Evolutionary conservation across 2,329 filamentous ascomycete species (phyloP), one percentile per base, ranked within the genome.

Genomic region (Pseudogymnoascus sp.): DNA sequence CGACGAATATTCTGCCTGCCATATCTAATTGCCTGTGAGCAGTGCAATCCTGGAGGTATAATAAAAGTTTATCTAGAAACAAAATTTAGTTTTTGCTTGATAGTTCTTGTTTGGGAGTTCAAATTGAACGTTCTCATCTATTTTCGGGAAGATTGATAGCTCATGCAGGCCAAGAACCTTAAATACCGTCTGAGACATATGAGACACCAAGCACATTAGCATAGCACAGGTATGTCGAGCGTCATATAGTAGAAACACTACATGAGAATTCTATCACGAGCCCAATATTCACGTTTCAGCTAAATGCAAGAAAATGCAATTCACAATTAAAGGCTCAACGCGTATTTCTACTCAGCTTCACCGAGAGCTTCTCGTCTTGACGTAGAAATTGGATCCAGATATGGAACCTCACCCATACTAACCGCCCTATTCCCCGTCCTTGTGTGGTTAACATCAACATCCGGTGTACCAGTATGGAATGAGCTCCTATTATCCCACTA

Each of bases 401-500:
- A 73, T 2, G 71, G 71, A 12, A 60, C 61, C 60, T 73, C 71
- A 9, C 71, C 71, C 28, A 72, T 66, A 35, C 71, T 67, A 19
- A 71, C 68, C 0, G 67, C 70, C 9, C 70, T 65, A 57, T 71
- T 66, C 8, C 71, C 70, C 59, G 65, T 65, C 38, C 71, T 61
- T 23, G 67, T 65, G 6, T 68, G 67, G 39, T 67, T 61, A 6
- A 66, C 70, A 26, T 71, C 67, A 58, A 71, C 71, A 57, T 72
- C 71, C 58, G 65, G 67, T 1, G 69, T 72, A n/a, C 70, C 67
- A 5, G 64, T 58, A 56, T 70, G 68, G 59, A 68, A 73, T 18
- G 65, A 67, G 41, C 64, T 64, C 18, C 71, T 62, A 28, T 72
- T 72, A 59, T 73, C 71, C 71, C 71, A 73, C 48, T 59, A 71